Evolutionary conservation across 306 rosid genomes (phyloP).

Genomic region (Amphicarpaea edgeworthii): DNA sequence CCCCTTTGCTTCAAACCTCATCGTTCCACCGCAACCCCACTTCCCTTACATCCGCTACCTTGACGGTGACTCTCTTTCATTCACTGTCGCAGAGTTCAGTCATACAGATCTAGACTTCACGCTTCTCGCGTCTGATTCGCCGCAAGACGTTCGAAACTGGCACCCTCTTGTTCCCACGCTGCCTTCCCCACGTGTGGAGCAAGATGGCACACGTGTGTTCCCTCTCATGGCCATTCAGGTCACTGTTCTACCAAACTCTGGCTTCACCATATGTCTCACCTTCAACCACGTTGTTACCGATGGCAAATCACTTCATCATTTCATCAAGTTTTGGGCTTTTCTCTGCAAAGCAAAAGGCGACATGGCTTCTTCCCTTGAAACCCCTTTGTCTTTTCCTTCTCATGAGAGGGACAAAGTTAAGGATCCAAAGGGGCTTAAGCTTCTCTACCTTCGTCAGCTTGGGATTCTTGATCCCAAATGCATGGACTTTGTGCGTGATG

Average conservation of each 20-base stretch:
- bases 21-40: neutral
- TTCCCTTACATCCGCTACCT: neutral
- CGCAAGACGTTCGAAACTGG: neutral
- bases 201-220: neutral
- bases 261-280: neutral
- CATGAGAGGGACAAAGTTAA: neutral
- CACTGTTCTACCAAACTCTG: constrained; percentile 5
- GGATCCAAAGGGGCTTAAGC: constrained; percentile 28
- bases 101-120: neutral
- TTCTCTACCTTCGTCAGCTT: too few species aligned
- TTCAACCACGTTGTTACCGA: neutral
- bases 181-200: neutral
- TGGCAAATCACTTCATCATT: constrained; percentile 23
- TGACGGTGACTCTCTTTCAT: neutral
- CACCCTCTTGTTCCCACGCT: neutral
- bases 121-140: neutral
- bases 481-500: neutral
- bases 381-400: neutral
- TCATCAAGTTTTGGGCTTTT: constrained; percentile 34
- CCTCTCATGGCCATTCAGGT: constrained; percentile 36
- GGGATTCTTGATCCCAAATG: too few species aligned
- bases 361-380: neutral
- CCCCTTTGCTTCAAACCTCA: constrained; percentile 3
- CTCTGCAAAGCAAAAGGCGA: constrained; percentile 13
- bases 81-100: constrained; percentile 9